Evolutionary conservation across 139 green algal species (phyloP).

Genomic region (Volvox reticuliferus): DNA sequence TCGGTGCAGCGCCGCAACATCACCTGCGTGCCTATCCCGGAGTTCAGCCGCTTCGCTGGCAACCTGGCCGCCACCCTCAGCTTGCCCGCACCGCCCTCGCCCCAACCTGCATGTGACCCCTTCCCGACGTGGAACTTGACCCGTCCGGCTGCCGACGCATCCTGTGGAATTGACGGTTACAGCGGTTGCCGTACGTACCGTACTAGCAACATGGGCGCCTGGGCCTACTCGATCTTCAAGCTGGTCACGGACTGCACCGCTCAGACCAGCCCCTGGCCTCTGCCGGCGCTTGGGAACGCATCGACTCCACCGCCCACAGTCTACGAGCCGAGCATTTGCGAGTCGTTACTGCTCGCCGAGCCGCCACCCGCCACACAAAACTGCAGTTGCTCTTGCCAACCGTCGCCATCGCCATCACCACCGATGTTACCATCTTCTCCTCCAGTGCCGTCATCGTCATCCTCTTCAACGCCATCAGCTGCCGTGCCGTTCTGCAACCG

Average conservation of each 20-base stretch:
- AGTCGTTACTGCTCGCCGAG: background rate
- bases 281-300: background rate
- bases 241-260: conserved; percentile 28
- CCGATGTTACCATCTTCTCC: too few relatives aligned
- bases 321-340: background rate
- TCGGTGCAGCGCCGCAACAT: background rate
- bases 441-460: too few relatives aligned
- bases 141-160: background rate
- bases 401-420: too few relatives aligned
- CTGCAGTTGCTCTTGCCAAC: background rate
- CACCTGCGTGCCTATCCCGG: background rate
- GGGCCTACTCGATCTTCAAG: conserved; percentile 22
- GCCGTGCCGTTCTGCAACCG: conserved; percentile 1
- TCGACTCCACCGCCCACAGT: background rate
- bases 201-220: background rate
- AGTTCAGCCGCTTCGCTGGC: background rate
- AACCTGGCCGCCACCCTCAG: background rate
- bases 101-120: background rate
- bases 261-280: conserved; percentile 12
- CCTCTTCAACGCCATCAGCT: background rate
- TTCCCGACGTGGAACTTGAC: conserved; percentile 23
- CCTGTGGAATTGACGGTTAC: background rate
- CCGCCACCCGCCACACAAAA: too few relatives aligned
- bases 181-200: conserved; percentile 6
- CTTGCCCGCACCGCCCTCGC: background rate